A percentile compares a stretch with the other conserved stretches of the same genome.
These are phyloP conservation scores for Lunularia cruciata DNA, from an alignment of 225 moss, liverwort and hornwort genomes.

Conservation along the genomic window DNA sequence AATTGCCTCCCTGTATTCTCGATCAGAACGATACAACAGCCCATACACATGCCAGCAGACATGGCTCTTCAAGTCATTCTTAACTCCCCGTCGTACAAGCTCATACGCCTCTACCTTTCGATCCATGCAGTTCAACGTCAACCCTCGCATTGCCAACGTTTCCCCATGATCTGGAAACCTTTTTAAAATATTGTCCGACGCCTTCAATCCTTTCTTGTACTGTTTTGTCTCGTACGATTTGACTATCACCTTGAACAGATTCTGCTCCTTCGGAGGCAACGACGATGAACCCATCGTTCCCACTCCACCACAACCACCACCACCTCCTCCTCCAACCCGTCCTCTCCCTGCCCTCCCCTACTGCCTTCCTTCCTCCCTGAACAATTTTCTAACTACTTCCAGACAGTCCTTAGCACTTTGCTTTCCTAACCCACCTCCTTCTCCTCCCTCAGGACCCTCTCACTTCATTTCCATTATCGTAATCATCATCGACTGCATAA, in stretches of 20 bases:
- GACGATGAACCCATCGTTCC: slow-evolving; percentile 66
- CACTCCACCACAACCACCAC: background rate
- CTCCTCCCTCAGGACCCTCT: background rate
- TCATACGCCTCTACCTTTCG: slow-evolving; percentile 93
- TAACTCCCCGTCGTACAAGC: slow-evolving; percentile 89
- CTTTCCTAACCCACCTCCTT: background rate
- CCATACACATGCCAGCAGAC: slow-evolving; percentile 99
- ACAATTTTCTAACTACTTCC: slow-evolving; percentile 4
- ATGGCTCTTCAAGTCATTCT: slow-evolving; percentile 97
- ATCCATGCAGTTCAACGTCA: slow-evolving; percentile 97
- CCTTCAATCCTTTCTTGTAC: slow-evolving; percentile 98
- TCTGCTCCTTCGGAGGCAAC: slow-evolving; percentile 93
- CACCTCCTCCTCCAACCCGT: background rate
- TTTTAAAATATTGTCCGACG: slow-evolving; percentile 89
- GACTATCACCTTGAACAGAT: slow-evolving; percentile 97
- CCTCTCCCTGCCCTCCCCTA: background rate
- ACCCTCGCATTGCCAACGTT: slow-evolving; percentile 97
- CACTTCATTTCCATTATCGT: background rate
- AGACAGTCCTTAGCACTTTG: background rate
- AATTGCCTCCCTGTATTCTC: slow-evolving; percentile 96
- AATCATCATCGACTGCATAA: background rate
- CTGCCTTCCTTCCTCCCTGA: background rate
- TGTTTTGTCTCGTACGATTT: slow-evolving; percentile 99
- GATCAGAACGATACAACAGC: slow-evolving; percentile 90
- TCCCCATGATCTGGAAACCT: slow-evolving; percentile 99